phyloP scores from a whole-genome alignment of 208 protist species.

The Porcisia hertigi region DNA sequence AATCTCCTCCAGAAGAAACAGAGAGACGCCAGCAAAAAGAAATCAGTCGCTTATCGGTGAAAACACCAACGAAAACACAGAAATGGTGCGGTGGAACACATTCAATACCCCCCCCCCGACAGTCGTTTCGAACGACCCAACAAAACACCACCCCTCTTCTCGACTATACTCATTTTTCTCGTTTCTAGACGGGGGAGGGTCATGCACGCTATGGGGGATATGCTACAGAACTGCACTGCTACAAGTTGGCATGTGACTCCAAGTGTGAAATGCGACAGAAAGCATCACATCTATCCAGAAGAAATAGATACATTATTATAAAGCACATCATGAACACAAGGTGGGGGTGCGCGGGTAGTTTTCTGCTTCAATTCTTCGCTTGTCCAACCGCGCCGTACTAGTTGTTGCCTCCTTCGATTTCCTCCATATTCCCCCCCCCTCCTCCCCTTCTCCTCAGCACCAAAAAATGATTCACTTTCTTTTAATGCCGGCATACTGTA shows the following conservation, averaged over 20 bases:
- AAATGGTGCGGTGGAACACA: background rate
- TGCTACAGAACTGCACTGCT: background rate
- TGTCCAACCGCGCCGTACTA: background rate
- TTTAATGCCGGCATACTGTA: too few relatives aligned
- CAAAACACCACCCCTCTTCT: background rate
- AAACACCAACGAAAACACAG: background rate
- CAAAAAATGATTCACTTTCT: background rate
- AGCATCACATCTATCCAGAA: background rate
- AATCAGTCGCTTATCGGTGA: background rate
- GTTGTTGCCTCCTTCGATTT: background rate
- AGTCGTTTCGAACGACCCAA: background rate
- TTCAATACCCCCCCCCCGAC: background rate
- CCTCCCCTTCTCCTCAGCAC: too few relatives aligned
- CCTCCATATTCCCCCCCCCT: background rate
- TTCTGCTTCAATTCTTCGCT: background rate
- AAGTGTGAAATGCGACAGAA: background rate
- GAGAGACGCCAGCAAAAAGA: background rate
- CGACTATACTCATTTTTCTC: background rate
- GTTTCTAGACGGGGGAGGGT: background rate
- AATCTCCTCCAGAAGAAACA: background rate
- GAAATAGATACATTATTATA: background rate
- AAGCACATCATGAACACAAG: background rate
- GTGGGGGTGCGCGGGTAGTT: background rate
- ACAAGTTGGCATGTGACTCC: background rate
- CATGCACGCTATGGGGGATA: background rate